phyloP scores from a whole-genome alignment of 139 green algal species.

The Raphidocelis subcapitata region DNA sequence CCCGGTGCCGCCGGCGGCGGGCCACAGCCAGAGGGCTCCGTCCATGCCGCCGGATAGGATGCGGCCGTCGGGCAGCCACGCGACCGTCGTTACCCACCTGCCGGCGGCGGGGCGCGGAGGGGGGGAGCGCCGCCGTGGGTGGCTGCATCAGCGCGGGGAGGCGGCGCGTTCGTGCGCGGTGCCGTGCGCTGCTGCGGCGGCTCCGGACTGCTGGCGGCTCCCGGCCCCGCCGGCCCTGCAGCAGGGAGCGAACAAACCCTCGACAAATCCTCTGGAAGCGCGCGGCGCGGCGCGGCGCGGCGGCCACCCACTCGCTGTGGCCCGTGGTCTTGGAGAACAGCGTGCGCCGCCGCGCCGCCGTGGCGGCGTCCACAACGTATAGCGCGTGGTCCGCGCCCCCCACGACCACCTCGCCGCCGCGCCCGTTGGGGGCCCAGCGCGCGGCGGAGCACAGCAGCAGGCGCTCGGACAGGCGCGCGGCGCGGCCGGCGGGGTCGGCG shows the following conservation, averaged over 20 bases:
- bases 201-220: too few species aligned
- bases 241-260: too few species aligned
- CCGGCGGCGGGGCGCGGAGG: neutral
- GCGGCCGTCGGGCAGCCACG: conserved; percentile 53
- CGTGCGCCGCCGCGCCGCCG: conserved; percentile 45
- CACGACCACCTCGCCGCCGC: conserved; percentile 48
- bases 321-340: conserved; percentile 73
- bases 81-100: conserved; percentile 66
- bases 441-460: conserved; percentile 63
- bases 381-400: conserved; percentile 76
- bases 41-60: conserved; percentile 81
- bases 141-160: neutral
- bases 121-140: neutral
- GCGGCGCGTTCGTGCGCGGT: neutral
- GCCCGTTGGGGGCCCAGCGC: conserved; percentile 28
- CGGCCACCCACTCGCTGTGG: conserved; percentile 69
- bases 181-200: too few species aligned
- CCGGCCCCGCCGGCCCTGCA: too few species aligned
- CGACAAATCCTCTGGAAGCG: too few species aligned
- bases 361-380: conserved; percentile 60
- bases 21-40: conserved; percentile 74
- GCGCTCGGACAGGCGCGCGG: conserved; percentile 52
- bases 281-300: too few species aligned
- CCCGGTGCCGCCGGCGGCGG: conserved; percentile 12
- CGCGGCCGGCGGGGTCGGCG: conserved; percentile 27